Percentiles rank a stretch among this genome's conserved stretches.
These are phyloP conservation scores for Phytophthora ramorum DNA, from an alignment of 352 stramenopile species.

Conservation along the genomic window DNA sequence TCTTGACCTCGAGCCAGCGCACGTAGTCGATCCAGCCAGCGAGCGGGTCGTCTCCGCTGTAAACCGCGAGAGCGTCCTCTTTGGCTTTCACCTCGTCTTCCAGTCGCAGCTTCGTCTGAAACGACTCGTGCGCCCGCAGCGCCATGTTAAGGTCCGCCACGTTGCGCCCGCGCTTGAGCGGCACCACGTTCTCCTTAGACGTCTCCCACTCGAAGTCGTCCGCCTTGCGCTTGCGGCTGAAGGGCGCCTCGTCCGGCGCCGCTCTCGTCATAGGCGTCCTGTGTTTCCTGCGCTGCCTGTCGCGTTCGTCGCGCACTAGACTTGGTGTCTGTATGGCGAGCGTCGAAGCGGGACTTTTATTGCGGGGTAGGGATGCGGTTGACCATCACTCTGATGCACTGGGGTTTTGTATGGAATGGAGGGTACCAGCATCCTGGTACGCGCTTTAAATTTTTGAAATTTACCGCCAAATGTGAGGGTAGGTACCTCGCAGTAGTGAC, in stretches of 20 bases:
- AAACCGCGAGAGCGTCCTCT: slow-evolving; percentile 54
- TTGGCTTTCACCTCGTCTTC: slow-evolving; percentile 61
- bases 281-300: slow-evolving; percentile 23
- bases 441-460: slow-evolving; percentile 41
- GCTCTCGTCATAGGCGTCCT: slow-evolving; percentile 28
- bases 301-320: slow-evolving; percentile 35
- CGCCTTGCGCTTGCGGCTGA: slow-evolving; percentile 41
- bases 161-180: slow-evolving; percentile 80
- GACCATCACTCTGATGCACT: slow-evolving; percentile 37
- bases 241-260: slow-evolving; percentile 1
- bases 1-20: slow-evolving; percentile 81
- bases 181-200: slow-evolving; percentile 91
- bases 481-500: slow-evolving; percentile 20
- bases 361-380: background rate
- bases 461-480: slow-evolving; percentile 19
- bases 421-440: background rate
- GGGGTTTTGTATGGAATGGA: slow-evolving; percentile 7
- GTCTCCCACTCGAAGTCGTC: slow-evolving; percentile 84
- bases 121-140: slow-evolving; percentile 67
- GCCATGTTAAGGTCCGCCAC: slow-evolving; percentile 82
- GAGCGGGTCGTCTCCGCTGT: slow-evolving; percentile 73
- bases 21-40: slow-evolving; percentile 77
- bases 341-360: slow-evolving; percentile 9
- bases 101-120: slow-evolving; percentile 64
- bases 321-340: slow-evolving; percentile 37